Percentiles rank a stretch among this genome's conserved stretches.
Conservation (phyloP, 2,329 filamentous ascomycete species). For the Kalmusia sp. region DNA sequence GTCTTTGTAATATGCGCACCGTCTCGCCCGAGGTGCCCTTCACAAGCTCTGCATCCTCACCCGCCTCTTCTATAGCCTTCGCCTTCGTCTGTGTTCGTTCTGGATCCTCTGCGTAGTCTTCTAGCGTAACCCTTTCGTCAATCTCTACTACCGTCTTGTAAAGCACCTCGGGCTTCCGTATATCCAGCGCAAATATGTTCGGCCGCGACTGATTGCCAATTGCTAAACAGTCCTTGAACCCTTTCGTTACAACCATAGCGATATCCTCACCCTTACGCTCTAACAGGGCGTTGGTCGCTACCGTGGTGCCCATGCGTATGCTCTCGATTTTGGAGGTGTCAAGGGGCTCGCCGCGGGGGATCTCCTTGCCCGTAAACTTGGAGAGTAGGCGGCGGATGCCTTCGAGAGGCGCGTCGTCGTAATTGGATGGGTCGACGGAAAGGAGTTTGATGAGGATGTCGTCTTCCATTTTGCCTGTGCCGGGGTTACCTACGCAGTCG, state of each 20-base stretch:
- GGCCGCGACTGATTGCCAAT: constrained; percentile 93
- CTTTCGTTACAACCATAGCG: constrained; percentile 84
- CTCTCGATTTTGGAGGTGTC: constrained; percentile 86
- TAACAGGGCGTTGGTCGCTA: constrained; percentile 89
- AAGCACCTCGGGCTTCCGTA: constrained; percentile 84
- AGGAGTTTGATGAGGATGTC: constrained; percentile 87
- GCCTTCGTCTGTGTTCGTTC: constrained; percentile 65
- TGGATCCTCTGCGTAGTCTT: constrained; percentile 92
- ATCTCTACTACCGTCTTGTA: constrained; percentile 89
- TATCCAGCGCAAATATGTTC: constrained; percentile 89
- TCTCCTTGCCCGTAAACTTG: constrained; percentile 75
- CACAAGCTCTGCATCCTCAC: constrained; percentile 64
- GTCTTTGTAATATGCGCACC: constrained; percentile 71
- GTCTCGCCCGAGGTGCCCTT: constrained; percentile 77
- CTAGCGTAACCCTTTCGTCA: constrained; percentile 87
- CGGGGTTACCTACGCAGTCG: constrained; percentile 85
- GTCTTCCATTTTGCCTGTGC: constrained; percentile 70
- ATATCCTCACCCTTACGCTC: constrained; percentile 91
- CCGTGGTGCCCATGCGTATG: constrained; percentile 95
- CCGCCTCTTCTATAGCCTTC: constrained; percentile 56
- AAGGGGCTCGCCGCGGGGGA: constrained; percentile 78
- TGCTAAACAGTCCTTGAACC: constrained; percentile 84
- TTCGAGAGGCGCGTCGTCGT: constrained; percentile 88
- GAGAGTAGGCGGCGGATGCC: constrained; percentile 87
- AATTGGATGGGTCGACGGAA: constrained; percentile 89